Evolutionary conservation across 192 early-diverging fungal species (phyloP), one percentile per base, ranked within the genome.

Genomic region (Coemansia interrupta): DNA sequence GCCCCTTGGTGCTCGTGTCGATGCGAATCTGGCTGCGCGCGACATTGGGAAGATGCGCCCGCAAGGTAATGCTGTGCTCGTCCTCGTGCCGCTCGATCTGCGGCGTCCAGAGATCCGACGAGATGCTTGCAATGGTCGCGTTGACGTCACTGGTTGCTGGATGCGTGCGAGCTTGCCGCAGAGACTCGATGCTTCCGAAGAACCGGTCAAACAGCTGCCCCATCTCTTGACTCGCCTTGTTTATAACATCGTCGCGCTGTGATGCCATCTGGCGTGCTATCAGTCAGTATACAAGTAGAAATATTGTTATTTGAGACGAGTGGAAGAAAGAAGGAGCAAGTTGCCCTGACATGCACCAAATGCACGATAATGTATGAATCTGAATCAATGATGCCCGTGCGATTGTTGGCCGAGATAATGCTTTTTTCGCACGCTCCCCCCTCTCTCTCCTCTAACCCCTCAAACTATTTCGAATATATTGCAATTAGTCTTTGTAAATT

Each of bases 121-220:
- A 79, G 5, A 79, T 64, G 20, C 50, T 54, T 17, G 70, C 56
- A 18, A 79, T 72, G 0, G 70, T 68, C 12, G 49, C 38, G 52
- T 79, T 64, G 24, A 72, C 66, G 22, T 69, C 63, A 47, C 39
- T 42, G 8, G 36, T 54, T 3, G 50, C 18, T 9, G 63, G 44
- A 15, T 50, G 23, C 5, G 36, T 41, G 20, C 39, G 58, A 54
- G 61, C 50, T 23, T 65, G 60, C 2, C 76, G 62, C 60, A 79
- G 58, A 6, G 57, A 22, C 53, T 72, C 76, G 60, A 79, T 72
- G 59, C 76, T 66, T 44, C 61, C 53, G 41, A 79, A 79, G 60
- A 79, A 79, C 40, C 70, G 58, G 57, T 60, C 46, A 52, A 79
- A 72, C 48, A 79, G 60, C 53, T 56, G 20, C 18, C 64, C 70